phyloP scores from a whole-genome alignment of 306 rosid genomes.

The Quercus variabilis region DNA sequence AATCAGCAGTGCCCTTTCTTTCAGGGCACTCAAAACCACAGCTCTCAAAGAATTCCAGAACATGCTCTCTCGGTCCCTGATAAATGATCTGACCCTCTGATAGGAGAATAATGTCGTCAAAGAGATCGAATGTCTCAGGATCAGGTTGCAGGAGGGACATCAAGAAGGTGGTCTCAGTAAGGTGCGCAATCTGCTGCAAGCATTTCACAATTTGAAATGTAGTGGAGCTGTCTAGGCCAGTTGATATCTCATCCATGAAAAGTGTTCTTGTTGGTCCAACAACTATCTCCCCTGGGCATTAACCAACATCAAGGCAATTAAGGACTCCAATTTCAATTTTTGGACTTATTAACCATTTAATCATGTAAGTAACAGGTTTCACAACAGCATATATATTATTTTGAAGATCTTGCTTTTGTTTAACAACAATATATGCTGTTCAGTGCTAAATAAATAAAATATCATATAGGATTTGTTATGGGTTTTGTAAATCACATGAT shows the following conservation, averaged over 20 bases:
- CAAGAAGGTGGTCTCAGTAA: neutral
- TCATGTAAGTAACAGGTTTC: neutral
- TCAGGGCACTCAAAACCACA: neutral
- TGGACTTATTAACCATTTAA: neutral
- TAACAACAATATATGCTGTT: no score
- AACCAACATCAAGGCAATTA: neutral
- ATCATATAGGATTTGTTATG: no score
- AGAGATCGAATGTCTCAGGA: constrained; percentile 1
- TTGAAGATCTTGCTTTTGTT: no score
- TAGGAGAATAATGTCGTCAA: constrained; percentile 1
- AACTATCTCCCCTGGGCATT: constrained; percentile 2
- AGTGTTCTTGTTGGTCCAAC: constrained; percentile 3
- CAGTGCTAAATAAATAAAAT: no score
- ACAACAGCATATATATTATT: no score
- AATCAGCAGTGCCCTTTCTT: neutral
- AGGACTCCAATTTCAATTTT: neutral
- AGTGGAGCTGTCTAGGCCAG: constrained; percentile 5
- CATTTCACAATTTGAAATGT: constrained; percentile 1
- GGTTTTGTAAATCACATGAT: neutral
- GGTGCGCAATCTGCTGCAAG: neutral
- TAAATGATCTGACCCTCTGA: neutral
- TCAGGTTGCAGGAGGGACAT: constrained; percentile 5
- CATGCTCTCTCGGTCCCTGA: neutral
- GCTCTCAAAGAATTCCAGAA: neutral
- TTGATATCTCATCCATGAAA: constrained; percentile 11